Base-by-base conservation (phyloP, 768 basidiomycete genomes). In the Naematelia aurantialba region DNA sequence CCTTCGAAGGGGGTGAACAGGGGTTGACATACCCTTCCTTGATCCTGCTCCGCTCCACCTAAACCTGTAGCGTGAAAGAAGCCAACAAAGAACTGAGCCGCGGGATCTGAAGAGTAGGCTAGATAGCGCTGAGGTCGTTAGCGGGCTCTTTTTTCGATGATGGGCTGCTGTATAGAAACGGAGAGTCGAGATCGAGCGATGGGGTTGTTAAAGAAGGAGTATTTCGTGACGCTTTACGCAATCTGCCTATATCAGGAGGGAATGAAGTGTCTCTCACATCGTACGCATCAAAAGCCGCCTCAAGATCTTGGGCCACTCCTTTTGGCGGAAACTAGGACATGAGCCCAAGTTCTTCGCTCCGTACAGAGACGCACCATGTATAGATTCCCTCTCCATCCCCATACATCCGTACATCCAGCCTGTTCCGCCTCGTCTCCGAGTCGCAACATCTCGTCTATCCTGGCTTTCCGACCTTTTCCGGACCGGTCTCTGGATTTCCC, bases 61-160 rank as follows among this genome's bases (percentile, higher is more conserved):
- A 86, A 85, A 2, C 92, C 93, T 0, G 91, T 88, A 8, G 91
- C 83, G 69, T 96, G 79, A 74, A 97, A 89, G 81, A 97, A 96
- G 0, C 85, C 92, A 12, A 94, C 78, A 61, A 86, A 80, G 8
- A 89, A 83, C 77, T 98, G 93, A 0, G 93, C 89, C 2, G 89
- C 84, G 1, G 91, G 86, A 67, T 92, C 89, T 22, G 92, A 91
- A 0, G 88, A 87, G 24, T 79, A 0, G 88, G 87, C 52, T 13
- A 65, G 52, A 45, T 65, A 62, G 19, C 27, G 14, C 58, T 45
- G 56, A n/a, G 3, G 3, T 27, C 34, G 27, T 25, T 4, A 42
- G 22, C 17, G 13, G 4, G 22, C 11, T 21, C 27, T 22, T 24
- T 4, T 34, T 47, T 12, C 42, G 42, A 12, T 44, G 42, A 44